Base-by-base conservation (phyloP, 441 rosid genomes). In the Adansonia rubrostipa region DNA sequence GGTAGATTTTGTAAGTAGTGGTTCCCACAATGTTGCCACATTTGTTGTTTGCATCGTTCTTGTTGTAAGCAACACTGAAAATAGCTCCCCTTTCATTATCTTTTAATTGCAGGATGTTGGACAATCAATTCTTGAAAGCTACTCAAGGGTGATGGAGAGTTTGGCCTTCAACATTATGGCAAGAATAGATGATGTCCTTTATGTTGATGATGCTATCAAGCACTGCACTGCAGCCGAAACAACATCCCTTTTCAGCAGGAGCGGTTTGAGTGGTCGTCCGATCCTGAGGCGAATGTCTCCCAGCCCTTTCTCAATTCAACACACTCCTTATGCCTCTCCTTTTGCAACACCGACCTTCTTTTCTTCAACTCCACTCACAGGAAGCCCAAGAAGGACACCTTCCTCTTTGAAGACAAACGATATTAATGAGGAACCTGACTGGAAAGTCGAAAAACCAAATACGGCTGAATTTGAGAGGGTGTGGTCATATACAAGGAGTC, bases 101-200 rank as follows among this genome's bases (percentile, higher is more conserved):
- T 77, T 58, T 64, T 15, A 48, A 13, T 65, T 81, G 80, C 88
- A 96, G 98, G 99, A 96, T 86, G 98, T 96, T 68, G 99, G 99
- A 64, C 98, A 94, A 75, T 91, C 98, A 1, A 94, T 96, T 73
- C 93, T 96, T 0, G 98, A 94, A 84, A 93, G 99, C 86, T 96
- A 96, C 89, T 94, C 99, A 0, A 90, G 99, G 86, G 99, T 96
- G 68, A 90, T 88, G 92, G 99, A 96, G 89, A 92, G 99, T 89
- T 77, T 94, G 87, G 99, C 99, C 68, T 94, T 96, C 86, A 96
- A 96, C 89, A 88, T 94, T 33, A 93, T 87, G 81, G 99, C 99
- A 14, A 96, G 98, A 83, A 93, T 96, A 78, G 99, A 96, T 6
- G 99, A 96, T 76, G 96, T 96, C 75, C 82, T 94, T 13, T 94